A percentile compares a stretch with the other conserved stretches of the same genome.
These are phyloP conservation scores for Leccinum pellstonianum DNA, from an alignment of 768 basidiomycete genomes.

Conservation along the genomic window DNA sequence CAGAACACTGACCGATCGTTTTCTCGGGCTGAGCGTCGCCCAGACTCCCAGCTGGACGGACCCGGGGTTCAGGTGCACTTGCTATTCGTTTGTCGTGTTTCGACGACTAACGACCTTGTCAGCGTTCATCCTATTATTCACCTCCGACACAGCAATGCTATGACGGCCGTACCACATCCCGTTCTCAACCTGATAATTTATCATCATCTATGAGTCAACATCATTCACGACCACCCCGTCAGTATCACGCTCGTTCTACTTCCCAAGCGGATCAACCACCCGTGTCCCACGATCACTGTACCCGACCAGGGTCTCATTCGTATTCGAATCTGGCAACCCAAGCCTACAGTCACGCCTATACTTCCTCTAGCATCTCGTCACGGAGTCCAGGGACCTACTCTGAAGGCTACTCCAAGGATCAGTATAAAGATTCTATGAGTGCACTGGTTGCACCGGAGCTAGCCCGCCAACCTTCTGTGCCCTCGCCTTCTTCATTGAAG, in stretches of 20 bases:
- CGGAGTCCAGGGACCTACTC: slow-evolving; percentile 21
- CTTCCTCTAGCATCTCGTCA: slow-evolving; percentile 18
- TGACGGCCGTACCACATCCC: slow-evolving; percentile 25
- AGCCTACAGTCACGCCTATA: slow-evolving; percentile 20
- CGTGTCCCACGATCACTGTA: slow-evolving; percentile 30
- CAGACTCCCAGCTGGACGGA: slow-evolving; percentile 25
- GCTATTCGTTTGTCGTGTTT: neutral
- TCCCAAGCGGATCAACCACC: slow-evolving; percentile 28
- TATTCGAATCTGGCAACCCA: slow-evolving; percentile 25
- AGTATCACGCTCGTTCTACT: slow-evolving; percentile 27
- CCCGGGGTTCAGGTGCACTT: slow-evolving; percentile 33
- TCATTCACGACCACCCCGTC: slow-evolving; percentile 24
- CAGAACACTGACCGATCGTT: slow-evolving; percentile 25
- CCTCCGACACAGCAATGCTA: slow-evolving; percentile 26
- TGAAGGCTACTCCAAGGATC: slow-evolving; percentile 14
- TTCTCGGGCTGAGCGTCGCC: slow-evolving; percentile 26
- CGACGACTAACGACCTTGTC: slow-evolving; percentile 5
- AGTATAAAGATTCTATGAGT: slow-evolving; percentile 13
- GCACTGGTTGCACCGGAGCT: slow-evolving; percentile 12
- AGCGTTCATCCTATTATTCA: slow-evolving; percentile 29
- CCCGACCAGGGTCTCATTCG: slow-evolving; percentile 23
- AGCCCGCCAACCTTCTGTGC: slow-evolving; percentile 17
- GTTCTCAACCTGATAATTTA: slow-evolving; percentile 21
- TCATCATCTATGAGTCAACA: slow-evolving; percentile 22
- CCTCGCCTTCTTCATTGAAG: slow-evolving; percentile 43